Conservation (phyloP, 2,329 filamentous ascomycete species). For the Chaetothyriales sp. region DNA sequence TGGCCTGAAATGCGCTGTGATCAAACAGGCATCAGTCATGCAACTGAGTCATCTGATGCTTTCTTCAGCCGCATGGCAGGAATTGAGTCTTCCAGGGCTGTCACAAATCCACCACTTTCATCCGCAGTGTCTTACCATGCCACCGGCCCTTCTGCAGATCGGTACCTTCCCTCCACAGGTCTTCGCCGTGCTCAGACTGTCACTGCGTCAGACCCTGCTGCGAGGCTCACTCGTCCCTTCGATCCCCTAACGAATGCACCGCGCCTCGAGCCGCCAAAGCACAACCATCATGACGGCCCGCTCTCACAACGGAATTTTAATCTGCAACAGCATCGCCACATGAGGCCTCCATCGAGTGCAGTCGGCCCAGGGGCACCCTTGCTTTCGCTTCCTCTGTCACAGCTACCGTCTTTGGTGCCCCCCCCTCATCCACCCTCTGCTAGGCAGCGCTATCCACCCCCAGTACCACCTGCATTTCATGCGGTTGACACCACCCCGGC, state of each 20-base stretch:
- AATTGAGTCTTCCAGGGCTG: not conserved
- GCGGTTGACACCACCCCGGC: not conserved
- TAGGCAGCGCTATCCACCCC: not conserved
- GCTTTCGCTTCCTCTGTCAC: not conserved
- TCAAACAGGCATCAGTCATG: not conserved
- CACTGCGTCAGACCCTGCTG: conserved; percentile 16
- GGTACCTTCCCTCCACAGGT: not conserved
- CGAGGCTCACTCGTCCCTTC: conserved; percentile 18
- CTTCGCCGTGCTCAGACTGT: conserved; percentile 15
- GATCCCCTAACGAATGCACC: conserved; percentile 13
- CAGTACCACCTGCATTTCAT: not conserved
- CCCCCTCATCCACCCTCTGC: too few relatives aligned
- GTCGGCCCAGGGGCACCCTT: not conserved
- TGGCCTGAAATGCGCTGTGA: conserved; percentile 5
- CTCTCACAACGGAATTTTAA: not conserved
- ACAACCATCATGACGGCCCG: not conserved
- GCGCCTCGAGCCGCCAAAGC: not conserved
- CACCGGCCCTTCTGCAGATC: not conserved
- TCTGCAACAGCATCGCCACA: not conserved
- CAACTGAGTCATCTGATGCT: conserved; percentile 4
- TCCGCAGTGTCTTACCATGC: not conserved
- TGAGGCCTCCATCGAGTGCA: not conserved
- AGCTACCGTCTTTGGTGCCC: not conserved
- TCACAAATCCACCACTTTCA: not conserved
- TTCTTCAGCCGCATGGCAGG: conserved; percentile 9